phyloP scores from a whole-genome alignment of 75 land plant genomes.

The Larix kaempferi region DNA sequence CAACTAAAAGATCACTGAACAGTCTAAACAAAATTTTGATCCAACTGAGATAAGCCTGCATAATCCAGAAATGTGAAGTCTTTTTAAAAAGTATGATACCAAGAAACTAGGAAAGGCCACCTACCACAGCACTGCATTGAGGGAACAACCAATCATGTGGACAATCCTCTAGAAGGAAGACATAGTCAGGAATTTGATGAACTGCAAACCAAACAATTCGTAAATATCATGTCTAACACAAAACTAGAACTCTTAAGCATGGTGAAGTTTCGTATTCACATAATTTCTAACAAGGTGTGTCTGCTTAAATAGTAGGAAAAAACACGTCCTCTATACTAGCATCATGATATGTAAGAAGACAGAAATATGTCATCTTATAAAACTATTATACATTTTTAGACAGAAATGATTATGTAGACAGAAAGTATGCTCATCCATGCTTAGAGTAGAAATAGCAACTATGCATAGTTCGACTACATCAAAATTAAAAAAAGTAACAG shows the following conservation, averaged over 20 bases:
- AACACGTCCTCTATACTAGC: not conserved
- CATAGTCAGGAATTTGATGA: constrained; percentile 50
- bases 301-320: not conserved
- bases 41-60: not conserved
- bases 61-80: not conserved
- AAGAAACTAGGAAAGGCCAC: constrained; percentile 7
- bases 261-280: not conserved
- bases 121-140: constrained; percentile 94
- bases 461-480: not conserved
- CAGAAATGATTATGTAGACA: not conserved
- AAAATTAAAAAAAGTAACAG: not conserved
- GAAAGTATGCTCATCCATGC: not conserved
- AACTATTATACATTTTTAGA: not conserved
- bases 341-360: no score
- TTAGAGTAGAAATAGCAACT: not conserved
- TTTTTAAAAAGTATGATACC: not conserved
- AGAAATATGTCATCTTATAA: not conserved
- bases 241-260: not conserved
- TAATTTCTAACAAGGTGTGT: not conserved
- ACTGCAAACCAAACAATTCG: constrained; percentile 41
- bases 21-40: not conserved
- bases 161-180: constrained; percentile 82
- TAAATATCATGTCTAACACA: not conserved
- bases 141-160: constrained; percentile 99
- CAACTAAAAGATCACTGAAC: not conserved